These are phyloP conservation scores for Termitomyces sp. DNA, from an alignment of 768 basidiomycete genomes.

Conservation along the genomic window DNA sequence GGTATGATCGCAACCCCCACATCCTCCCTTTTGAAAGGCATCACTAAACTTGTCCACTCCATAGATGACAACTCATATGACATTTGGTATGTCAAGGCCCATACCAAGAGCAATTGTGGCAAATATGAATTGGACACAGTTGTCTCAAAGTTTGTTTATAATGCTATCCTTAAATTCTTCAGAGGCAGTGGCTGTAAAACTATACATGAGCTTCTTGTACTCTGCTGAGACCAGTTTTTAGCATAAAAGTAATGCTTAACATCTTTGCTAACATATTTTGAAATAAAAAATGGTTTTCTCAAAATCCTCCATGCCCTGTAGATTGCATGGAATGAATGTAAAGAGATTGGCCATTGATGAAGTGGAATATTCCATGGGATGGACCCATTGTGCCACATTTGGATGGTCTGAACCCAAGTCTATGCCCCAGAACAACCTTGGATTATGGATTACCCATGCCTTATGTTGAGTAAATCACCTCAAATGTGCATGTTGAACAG, in stretches of 20 bases:
- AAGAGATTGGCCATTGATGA: constrained; percentile 7
- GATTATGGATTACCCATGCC: constrained; percentile 11
- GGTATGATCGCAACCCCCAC: not conserved
- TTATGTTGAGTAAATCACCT: constrained; percentile 10
- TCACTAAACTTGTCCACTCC: constrained; percentile 2
- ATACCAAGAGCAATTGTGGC: constrained; percentile 12
- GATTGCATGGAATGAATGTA: not conserved
- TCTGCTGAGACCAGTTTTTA: not conserved
- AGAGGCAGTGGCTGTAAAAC: constrained; percentile 9
- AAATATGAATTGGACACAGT: not conserved
- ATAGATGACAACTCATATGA: constrained; percentile 5
- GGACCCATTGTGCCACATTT: constrained; percentile 9
- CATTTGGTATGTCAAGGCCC: constrained; percentile 11
- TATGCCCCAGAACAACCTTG: constrained; percentile 7
- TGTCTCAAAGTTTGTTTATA: not conserved
- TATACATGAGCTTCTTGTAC: not conserved
- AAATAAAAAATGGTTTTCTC: constrained; percentile 4
- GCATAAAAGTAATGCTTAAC: too few species aligned
- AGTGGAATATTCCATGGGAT: constrained; percentile 9
- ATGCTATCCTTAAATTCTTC: constrained; percentile 8
- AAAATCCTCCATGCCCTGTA: not conserved
- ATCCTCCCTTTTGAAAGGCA: constrained; percentile 10
- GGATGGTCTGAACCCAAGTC: constrained; percentile 9
- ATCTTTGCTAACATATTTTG: too few species aligned
- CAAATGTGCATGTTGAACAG: constrained; percentile 10